Evolutionary conservation across 2,329 filamentous ascomycete genomes (phyloP).

Genomic region (Phialemoniopsis sp.): DNA sequence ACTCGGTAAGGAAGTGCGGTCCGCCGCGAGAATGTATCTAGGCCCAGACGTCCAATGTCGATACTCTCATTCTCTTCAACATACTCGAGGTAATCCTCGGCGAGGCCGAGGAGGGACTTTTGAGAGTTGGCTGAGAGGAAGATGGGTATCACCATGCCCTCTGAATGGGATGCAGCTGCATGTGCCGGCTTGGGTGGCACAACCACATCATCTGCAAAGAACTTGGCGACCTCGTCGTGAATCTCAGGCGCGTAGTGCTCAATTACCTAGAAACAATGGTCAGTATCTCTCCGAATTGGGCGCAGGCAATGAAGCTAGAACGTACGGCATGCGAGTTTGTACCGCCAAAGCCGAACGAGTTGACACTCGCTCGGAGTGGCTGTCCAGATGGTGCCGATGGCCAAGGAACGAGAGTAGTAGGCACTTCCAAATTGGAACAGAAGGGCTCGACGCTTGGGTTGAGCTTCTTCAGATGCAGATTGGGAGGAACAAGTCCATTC

Average conservation of each 20-base stretch:
- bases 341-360: slow-evolving; percentile 41
- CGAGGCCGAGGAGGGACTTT: slow-evolving; percentile 22
- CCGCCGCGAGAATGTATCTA: slow-evolving; percentile 22
- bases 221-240: slow-evolving; percentile 14
- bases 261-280: slow-evolving; percentile 19
- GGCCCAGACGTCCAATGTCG: slow-evolving; percentile 18
- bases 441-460: slow-evolving; percentile 34
- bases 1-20: slow-evolving; percentile 24
- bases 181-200: not conserved
- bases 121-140: slow-evolving; percentile 31
- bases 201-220: slow-evolving; percentile 1
- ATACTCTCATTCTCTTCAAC: slow-evolving; percentile 11
- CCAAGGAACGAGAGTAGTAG: slow-evolving; percentile 25
- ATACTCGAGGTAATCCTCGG: slow-evolving; percentile 19
- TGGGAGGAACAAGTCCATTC: slow-evolving; percentile 32
- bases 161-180: not conserved
- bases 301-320: no score
- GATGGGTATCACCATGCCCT: slow-evolving; percentile 22
- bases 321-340: slow-evolving; percentile 31
- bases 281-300: no score
- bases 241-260: slow-evolving; percentile 29
- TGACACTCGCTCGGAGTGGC: slow-evolving; percentile 35
- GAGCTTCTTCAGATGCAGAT: slow-evolving; percentile 33
- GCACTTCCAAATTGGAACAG: slow-evolving; percentile 25
- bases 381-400: slow-evolving; percentile 25